A percentile compares a stretch with the other conserved stretches of the same genome.
Conservation (phyloP, 1,139 yeast genomes). For the Diutina sp. region DNA sequence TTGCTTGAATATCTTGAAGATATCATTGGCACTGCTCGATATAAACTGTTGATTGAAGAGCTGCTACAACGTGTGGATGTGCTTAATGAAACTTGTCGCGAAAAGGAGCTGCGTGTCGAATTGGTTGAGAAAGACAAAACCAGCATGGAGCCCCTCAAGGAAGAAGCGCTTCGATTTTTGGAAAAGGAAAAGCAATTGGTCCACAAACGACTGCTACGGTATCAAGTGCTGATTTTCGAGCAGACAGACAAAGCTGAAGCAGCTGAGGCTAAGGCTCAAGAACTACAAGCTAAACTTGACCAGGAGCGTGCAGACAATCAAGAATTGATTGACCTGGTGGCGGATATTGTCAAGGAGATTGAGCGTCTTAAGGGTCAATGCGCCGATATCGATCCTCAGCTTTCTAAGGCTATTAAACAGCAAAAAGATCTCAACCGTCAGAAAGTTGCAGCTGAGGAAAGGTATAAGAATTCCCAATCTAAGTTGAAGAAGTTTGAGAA, state of each 20-base stretch:
- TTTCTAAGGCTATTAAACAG: slow-evolving; percentile 10
- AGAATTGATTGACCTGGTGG: slow-evolving; percentile 12
- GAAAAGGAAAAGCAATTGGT: slow-evolving; percentile 51
- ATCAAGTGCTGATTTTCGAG: slow-evolving; percentile 41
- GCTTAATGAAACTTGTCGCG: slow-evolving; percentile 66
- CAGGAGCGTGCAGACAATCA: slow-evolving; percentile 36
- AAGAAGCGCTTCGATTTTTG: slow-evolving; percentile 56
- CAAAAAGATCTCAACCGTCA: slow-evolving; percentile 29
- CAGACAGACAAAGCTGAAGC: slow-evolving; percentile 15
- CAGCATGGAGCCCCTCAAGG: slow-evolving; percentile 56
- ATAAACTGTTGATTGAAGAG: slow-evolving; percentile 66
- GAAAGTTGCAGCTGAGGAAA: slow-evolving; percentile 64
- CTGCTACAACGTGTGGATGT: slow-evolving; percentile 47
- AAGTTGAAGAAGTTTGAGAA: slow-evolving; percentile 56
- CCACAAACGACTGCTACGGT: slow-evolving; percentile 39
- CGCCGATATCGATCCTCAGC: neutral
- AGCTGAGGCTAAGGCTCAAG: slow-evolving; percentile 19
- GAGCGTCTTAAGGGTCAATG: neutral
- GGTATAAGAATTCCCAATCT: slow-evolving; percentile 45
- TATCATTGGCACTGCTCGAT: slow-evolving; percentile 86
- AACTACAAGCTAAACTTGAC: slow-evolving; percentile 29
- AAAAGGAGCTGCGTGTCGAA: slow-evolving; percentile 69
- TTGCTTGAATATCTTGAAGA: slow-evolving; percentile 88
- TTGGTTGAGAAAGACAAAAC: slow-evolving; percentile 70
- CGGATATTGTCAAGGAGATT: slow-evolving; percentile 14